Evolutionary conservation across 2,329 filamentous ascomycete genomes (phyloP), one percentile per base, ranked within the genome.

Genomic region (Calcarisporium arbuscula): DNA sequence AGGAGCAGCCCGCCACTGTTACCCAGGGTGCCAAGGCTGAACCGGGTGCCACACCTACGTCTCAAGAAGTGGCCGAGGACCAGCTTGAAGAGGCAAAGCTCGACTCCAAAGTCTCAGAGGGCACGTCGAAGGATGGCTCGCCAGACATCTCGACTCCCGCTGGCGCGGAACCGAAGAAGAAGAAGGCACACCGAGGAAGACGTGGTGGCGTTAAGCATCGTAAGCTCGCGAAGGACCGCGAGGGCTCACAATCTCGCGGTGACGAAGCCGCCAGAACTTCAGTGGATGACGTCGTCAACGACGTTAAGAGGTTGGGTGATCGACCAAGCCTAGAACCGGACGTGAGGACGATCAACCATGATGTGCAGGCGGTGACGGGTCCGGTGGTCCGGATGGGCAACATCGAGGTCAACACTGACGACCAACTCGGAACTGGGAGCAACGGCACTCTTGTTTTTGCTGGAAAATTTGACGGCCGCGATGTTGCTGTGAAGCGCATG

Each of bases 401-500:
- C 36, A 71, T 83, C 2, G 73, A 80, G 46, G 77, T 82, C 34
- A 71, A 82, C 43, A 72, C 73, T 28, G 72, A 80, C 29, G 66
- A 73, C 47, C 73, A 80, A 43, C 66, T 83, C 19, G 79, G 79
- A 16, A 82, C 86, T 39, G 92, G 92, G 35, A 96, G 90, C 57
- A 94, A 95, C 53, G 92, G 92, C n/a, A 98, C 92, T 0, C 80
- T 94, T 34, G 92, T 98, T 1, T 96, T 92, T 57, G 82, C 86
- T 31, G 92, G 92, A n/a, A 85, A 81, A 35, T 96, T 94, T 56
- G 92, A 94, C 56, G 88, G 88, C 17, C 82, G 89, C 32, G 83
- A 89, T 28, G 90, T 98, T 18, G 92, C 92, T 2, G 87, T 98
- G 30, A 98, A 98, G 68, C 80, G 92, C 21, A 94, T 98, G 87